Base-by-base conservation (phyloP, 2,329 filamentous ascomycete genomes). In the Penicillium hordei region DNA sequence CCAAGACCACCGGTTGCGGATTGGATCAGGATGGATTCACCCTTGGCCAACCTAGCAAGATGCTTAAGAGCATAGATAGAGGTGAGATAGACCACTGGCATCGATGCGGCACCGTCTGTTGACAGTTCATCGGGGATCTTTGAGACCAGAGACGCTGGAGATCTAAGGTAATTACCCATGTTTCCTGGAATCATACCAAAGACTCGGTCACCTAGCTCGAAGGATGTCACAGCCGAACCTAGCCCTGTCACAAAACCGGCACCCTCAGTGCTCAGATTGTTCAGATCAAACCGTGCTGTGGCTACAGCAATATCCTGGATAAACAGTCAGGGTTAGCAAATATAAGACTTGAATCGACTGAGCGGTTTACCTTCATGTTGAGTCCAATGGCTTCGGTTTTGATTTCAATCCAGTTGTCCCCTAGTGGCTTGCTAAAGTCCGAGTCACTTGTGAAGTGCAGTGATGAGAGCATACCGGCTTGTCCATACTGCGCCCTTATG, bases 331-430 rank as follows among this genome's bases (percentile, higher is more conserved):
- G 33, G 33, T 34, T 34, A 15, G 33, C 13, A 34, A 15, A 34
- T 34, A 17, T 15, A 34, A 34, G 13, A 34, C 33, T 34, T 34
- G 33, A 34, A 34, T 1, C 10, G 33, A 15, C 13, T 12, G 33
- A 34, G 6, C 13, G 33, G 33, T 12, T 34, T 34, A 15, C 70
- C 17, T 65, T 68, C 54, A 70, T 70, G 52, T 73, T 74, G 39
- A 75, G 50, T 4, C 68, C 66, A 2, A 63, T 59, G 1, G 70
- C 68, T 45, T 73, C 72, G 51, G 71, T 63, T 29, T 70, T 62
- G 21, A 76, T 60, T 27, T 74, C 71, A 17, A 75, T 59, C 5
- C 68, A 50, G 40, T 69, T 61, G 10, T 55, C 34, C 12, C 25
- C n/a, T 5, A 58, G 44, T 8, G 34, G 48, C 34, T 50, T 29